Evolutionary conservation across 2,329 filamentous ascomycete genomes (phyloP), one percentile per base, ranked within the genome.

Genomic region (Clonostachys sp.): DNA sequence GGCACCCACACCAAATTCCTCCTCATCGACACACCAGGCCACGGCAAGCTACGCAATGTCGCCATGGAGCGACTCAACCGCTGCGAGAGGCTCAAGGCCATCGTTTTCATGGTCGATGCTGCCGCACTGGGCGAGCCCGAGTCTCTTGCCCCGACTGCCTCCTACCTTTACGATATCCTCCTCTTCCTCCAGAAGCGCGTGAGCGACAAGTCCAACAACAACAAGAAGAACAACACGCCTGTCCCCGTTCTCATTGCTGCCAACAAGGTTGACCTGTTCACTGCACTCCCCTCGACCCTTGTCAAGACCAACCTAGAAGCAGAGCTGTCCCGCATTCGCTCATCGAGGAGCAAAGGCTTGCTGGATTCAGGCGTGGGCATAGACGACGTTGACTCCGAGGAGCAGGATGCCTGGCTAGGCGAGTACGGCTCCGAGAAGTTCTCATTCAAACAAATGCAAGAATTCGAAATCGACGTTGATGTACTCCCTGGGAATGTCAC

Each of bases 191-290:
- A 97, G 71, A 87, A 85, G 66, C 78, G 85, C 42, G 78, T 83
- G 34, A 63, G 58, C 44, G 52, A 56, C 47, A 66, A 62, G 53
- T 53, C 59, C 41, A 39, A n/a, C 14, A 39, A 39, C 9, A 47
- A 41, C 7, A 48, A 44, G 16, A 40, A 44, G 18, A 30, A 38
- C 12, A n/a, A n/a, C 14, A n/a, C n/a, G 9, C 36, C 76, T 42
- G 76, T 94, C 9, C 84, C 88, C 0, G 77, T 99, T 8, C 76
- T 99, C 35, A 74, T 99, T 34, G 91, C 91, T 2, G 91, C 91
- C 46, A 99, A 97, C 69, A 99, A 99, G 76, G 80, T 91, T 62
- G 94, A 99, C 64, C 76, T 99, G 1, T 99, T 99, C 64, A 96
- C 94, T 0, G 90, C 92, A 8, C 71, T 96, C 45, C 94, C 94